Evolutionary conservation across 1,284 basidiomycete genomes (phyloP).

Genomic region (Cutaneotrichosporon sp.): DNA sequence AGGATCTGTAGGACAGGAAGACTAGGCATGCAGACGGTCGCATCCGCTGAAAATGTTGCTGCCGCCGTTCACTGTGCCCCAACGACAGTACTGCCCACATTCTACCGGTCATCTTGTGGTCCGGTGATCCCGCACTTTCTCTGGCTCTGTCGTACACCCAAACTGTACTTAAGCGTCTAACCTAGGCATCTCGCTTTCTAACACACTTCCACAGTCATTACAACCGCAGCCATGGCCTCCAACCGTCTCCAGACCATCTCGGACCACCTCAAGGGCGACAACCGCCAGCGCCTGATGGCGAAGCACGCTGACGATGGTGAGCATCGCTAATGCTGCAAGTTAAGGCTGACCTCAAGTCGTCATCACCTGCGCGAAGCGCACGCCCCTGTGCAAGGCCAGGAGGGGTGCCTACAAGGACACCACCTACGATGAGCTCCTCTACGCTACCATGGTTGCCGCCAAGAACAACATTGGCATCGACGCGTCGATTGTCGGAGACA

Average conservation of each 20-base stretch:
- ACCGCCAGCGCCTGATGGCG: not conserved
- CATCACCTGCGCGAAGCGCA: conserved; percentile 24
- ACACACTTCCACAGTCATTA: not conserved
- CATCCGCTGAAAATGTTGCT: too few relatives aligned
- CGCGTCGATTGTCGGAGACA: conserved; percentile 21
- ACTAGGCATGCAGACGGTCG: too few relatives aligned
- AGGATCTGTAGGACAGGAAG: too few relatives aligned
- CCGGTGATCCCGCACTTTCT: too few relatives aligned
- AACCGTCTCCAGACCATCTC: conserved; percentile 8
- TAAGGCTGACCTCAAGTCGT: conserved; percentile 5
- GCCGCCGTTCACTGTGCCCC: too few relatives aligned
- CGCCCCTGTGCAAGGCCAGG: conserved; percentile 26
- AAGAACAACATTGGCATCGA: conserved; percentile 20
- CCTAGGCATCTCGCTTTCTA: too few relatives aligned
- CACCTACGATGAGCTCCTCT: conserved; percentile 21
- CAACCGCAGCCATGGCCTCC: not conserved
- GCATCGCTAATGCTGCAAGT: not conserved
- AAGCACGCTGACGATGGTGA: conserved; percentile 13
- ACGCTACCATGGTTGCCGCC: conserved; percentile 19
- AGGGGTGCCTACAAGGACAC: conserved; percentile 26
- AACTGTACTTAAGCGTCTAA: too few relatives aligned
- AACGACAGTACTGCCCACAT: too few relatives aligned
- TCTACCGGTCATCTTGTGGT: too few relatives aligned
- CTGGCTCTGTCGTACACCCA: too few relatives aligned
- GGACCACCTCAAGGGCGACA: conserved; percentile 4